phyloP scores from a whole-genome alignment of 2,329 filamentous ascomycete species.

The Aspergillus unguis region DNA sequence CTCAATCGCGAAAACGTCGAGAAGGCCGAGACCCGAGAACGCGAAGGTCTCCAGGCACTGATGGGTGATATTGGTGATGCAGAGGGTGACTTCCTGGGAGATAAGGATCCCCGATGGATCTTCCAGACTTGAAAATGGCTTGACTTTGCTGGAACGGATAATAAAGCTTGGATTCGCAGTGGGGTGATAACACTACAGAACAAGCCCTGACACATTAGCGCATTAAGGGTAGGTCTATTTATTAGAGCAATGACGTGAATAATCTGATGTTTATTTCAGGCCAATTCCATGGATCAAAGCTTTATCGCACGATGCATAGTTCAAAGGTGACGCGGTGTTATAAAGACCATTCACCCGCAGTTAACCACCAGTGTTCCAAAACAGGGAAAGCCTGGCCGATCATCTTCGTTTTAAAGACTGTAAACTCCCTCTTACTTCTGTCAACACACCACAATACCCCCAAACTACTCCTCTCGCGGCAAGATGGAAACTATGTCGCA shows the following conservation, averaged over 20 bases:
- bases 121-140: conserved; percentile 53
- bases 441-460: not conserved
- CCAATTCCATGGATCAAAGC: too few relatives aligned
- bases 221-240: too few relatives aligned
- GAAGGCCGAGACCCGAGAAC: conserved; percentile 49
- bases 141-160: not conserved
- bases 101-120: conserved; percentile 64
- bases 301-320: too few relatives aligned
- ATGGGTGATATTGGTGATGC: conserved; percentile 48
- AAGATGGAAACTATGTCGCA: conserved; percentile 2
- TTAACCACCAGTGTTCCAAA: conserved; percentile 1
- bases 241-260: too few relatives aligned
- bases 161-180: not conserved
- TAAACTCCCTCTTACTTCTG: not conserved
- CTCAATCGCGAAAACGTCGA: conserved; percentile 57
- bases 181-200: not conserved
- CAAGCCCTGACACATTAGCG: not conserved
- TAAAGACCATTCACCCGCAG: too few relatives aligned
- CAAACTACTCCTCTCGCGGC: not conserved
- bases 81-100: conserved; percentile 56
- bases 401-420: too few relatives aligned
- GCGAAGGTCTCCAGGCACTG: conserved; percentile 25
- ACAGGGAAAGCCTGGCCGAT: not conserved
- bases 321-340: too few relatives aligned
- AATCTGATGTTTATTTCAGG: too few relatives aligned